These are phyloP conservation scores for Caloboletus inedulis DNA, from an alignment of 1,284 basidiomycete species.

Conservation along the genomic window DNA sequence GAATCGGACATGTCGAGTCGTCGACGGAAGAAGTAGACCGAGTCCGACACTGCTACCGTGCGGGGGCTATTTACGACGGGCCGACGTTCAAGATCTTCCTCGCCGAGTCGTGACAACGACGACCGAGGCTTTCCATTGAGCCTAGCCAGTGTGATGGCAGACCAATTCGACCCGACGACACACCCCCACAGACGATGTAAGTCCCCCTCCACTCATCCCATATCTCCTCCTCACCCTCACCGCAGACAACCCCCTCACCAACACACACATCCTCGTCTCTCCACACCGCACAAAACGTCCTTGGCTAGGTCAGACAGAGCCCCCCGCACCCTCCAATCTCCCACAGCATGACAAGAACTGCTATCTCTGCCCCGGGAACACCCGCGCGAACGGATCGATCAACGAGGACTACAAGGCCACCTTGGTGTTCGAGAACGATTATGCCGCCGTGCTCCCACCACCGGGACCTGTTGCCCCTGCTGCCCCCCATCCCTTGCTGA, in stretches of 20 bases:
- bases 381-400: conserved; percentile 68
- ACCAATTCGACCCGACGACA: conserved; percentile 59
- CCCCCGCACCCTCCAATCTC: conserved; percentile 50
- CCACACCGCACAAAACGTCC: conserved; percentile 81
- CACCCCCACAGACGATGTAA: conserved; percentile 74
- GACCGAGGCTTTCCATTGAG: not conserved
- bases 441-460: conserved; percentile 72
- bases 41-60: not conserved
- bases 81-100: not conserved
- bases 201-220: conserved; percentile 20
- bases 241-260: conserved; percentile 73
- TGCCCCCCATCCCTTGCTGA: conserved; percentile 62
- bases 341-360: conserved; percentile 78
- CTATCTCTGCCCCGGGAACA: conserved; percentile 90
- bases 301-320: conserved; percentile 83
- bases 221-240: conserved; percentile 21
- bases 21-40: not conserved
- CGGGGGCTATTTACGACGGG: not conserved
- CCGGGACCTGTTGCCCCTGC: conserved; percentile 48
- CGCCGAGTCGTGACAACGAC: not conserved
- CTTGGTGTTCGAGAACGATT: conserved; percentile 83
- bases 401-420: conserved; percentile 75
- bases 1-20: conserved; percentile 30
- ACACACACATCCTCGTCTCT: conserved; percentile 80
- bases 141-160: conserved; percentile 37